Conservation (phyloP, 2,329 filamentous ascomycete species). For the Botrytis porri region DNA sequence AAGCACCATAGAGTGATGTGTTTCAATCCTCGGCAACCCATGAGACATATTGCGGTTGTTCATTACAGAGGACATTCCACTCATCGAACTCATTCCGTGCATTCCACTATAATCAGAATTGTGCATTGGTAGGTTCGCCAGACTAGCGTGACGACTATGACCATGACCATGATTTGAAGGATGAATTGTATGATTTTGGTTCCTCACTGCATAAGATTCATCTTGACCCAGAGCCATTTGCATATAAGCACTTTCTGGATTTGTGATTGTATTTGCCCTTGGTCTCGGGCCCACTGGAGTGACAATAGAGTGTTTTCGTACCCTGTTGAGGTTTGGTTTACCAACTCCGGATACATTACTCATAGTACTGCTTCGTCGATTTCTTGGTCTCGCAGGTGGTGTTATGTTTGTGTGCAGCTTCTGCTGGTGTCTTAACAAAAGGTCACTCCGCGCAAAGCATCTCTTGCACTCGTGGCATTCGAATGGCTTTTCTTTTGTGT, state of each 20-base stretch:
- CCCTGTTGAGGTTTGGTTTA: conserved; percentile 66
- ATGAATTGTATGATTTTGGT: not conserved
- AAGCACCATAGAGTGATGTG: conserved; percentile 59
- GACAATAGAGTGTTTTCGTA: conserved; percentile 89
- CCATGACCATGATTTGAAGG: conserved; percentile 7
- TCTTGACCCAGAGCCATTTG: conserved; percentile 52
- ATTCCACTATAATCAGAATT: conserved; percentile 57
- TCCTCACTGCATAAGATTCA: conserved; percentile 44
- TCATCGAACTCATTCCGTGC: not conserved
- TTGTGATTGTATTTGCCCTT: conserved; percentile 92
- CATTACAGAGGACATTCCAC: conserved; percentile 66
- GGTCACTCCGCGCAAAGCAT: conserved; percentile 90
- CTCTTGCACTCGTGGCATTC: conserved; percentile 91
- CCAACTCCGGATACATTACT: conserved; percentile 61
- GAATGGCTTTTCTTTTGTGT: conserved; percentile 96
- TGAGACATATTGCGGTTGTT: conserved; percentile 64
- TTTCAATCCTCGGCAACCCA: conserved; percentile 80
- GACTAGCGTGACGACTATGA: conserved; percentile 66
- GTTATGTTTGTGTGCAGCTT: conserved; percentile 94
- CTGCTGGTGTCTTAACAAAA: conserved; percentile 93
- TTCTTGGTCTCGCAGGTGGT: conserved; percentile 80
- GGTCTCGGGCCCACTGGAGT: conserved; percentile 72
- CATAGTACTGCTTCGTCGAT: conserved; percentile 82
- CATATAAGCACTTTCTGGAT: conserved; percentile 76
- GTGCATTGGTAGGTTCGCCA: conserved; percentile 63